Evolutionary conservation across 805 yeast species (phyloP).

Genomic region (Candida anglica): DNA sequence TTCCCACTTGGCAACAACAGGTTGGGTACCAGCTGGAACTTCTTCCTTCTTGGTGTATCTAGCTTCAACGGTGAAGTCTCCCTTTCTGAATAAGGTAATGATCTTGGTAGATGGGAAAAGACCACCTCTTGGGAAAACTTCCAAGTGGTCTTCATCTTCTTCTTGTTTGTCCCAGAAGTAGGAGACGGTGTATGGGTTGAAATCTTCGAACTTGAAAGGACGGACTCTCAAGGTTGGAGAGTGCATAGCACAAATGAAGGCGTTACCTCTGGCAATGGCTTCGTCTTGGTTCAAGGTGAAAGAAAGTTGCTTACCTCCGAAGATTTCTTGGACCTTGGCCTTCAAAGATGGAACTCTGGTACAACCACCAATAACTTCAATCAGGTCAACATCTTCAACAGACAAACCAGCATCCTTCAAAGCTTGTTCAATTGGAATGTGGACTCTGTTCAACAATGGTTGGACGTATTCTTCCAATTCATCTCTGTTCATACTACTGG

Average conservation of each 20-base stretch:
- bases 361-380: conserved; percentile 97
- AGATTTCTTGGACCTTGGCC: conserved; percentile 71
- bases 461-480: conserved; percentile 86
- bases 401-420: conserved; percentile 73
- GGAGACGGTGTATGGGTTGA: conserved; percentile 87
- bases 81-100: conserved; percentile 88
- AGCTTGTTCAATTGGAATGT: conserved; percentile 77
- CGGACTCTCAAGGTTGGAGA: conserved; percentile 98
- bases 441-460: conserved; percentile 75
- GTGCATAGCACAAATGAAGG: conserved; percentile 97
- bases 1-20: conserved; percentile 77
- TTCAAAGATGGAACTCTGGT: conserved; percentile 95
- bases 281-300: conserved; percentile 98
- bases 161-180: conserved; percentile 93
- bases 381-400: conserved; percentile 74
- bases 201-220: conserved; percentile 97
- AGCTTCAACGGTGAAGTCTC: conserved; percentile 84
- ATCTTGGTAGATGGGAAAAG: conserved; percentile 92
- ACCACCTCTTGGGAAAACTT: conserved; percentile 95
- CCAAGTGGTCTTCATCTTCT: conserved; percentile 88
- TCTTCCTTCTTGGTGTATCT: conserved; percentile 72
- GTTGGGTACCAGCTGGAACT: conserved; percentile 66
- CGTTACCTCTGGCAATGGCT: conserved; percentile 98
- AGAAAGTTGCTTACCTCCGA: conserved; percentile 75
- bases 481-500: conserved; percentile 83